phyloP scores from a whole-genome alignment of 768 basidiomycete genomes.

The Kwoniella newhampshirensis region DNA sequence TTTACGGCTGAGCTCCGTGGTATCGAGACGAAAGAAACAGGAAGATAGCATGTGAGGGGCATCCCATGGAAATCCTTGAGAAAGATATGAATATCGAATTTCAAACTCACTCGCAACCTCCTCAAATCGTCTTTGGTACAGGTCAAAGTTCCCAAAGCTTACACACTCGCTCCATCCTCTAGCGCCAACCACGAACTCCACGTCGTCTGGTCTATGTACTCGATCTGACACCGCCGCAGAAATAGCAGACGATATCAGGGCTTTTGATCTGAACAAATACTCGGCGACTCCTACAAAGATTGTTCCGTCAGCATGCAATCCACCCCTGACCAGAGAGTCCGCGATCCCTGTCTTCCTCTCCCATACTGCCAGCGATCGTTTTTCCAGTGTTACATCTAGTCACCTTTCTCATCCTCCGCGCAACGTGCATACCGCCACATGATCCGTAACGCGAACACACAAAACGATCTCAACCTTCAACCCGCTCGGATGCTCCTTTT shows the following conservation, averaged over 20 bases:
- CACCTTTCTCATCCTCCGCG: no score
- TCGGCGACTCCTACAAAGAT: conserved; percentile 87
- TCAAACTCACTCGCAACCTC: conserved; percentile 60
- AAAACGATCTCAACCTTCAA: no score
- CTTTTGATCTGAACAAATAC: conserved; percentile 75
- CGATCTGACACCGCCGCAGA: conserved; percentile 72
- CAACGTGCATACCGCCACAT: no score
- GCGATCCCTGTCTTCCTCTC: no score
- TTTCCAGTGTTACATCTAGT: no score
- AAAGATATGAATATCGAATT: not conserved
- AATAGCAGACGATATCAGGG: conserved; percentile 68
- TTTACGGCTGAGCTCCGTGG: not conserved
- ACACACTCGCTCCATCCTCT: conserved; percentile 96
- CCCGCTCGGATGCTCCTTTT: no score
- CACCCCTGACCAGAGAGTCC: no score
- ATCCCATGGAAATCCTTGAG: no score
- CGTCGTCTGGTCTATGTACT: conserved; percentile 80
- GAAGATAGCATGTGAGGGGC: not conserved
- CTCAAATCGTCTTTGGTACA: conserved; percentile 77
- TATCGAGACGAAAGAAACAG: not conserved
- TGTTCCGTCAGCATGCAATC: no score
- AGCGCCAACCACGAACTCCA: conserved; percentile 90
- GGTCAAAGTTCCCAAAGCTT: conserved; percentile 83
- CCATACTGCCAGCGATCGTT: no score
- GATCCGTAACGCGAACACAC: no score